These are phyloP conservation scores for Hygrophoropsis aurantiaca DNA, from an alignment of 768 basidiomycete species.

Conservation along the genomic window DNA sequence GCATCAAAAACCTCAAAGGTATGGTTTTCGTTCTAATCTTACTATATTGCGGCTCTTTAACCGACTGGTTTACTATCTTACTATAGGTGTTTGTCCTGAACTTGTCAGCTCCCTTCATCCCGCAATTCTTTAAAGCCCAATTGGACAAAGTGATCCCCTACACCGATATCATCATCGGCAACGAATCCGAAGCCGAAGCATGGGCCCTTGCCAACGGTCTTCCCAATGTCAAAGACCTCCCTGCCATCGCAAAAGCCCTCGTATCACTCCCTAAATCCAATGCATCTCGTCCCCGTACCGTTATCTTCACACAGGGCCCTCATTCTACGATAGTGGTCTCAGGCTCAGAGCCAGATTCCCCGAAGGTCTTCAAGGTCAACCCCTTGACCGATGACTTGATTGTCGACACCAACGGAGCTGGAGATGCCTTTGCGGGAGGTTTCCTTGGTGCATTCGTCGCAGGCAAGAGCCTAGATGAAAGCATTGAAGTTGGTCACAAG, in stretches of 20 bases:
- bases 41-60: not conserved
- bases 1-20: constrained; percentile 79
- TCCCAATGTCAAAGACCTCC: constrained; percentile 62
- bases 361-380: constrained; percentile 59
- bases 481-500: constrained; percentile 83
- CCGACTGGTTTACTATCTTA: not conserved
- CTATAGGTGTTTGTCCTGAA: constrained; percentile 83
- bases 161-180: constrained; percentile 91
- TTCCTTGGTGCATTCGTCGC: constrained; percentile 84
- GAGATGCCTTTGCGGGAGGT: constrained; percentile 96
- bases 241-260: constrained; percentile 70
- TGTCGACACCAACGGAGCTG: constrained; percentile 97
- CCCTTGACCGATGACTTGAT: constrained; percentile 62
- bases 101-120: constrained; percentile 96
- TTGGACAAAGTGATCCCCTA: constrained; percentile 80
- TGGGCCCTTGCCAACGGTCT: constrained; percentile 78
- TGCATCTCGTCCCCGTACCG: constrained; percentile 70
- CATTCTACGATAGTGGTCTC: constrained; percentile 75
- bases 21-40: not conserved
- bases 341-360: constrained; percentile 50
- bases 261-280: constrained; percentile 79
- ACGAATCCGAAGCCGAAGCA: constrained; percentile 90
- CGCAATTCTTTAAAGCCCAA: constrained; percentile 86
- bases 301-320: constrained; percentile 90
- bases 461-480: constrained; percentile 77